phyloP scores from a whole-genome alignment of 192 early-diverging fungal species.

The Backusella macrospora region DNA sequence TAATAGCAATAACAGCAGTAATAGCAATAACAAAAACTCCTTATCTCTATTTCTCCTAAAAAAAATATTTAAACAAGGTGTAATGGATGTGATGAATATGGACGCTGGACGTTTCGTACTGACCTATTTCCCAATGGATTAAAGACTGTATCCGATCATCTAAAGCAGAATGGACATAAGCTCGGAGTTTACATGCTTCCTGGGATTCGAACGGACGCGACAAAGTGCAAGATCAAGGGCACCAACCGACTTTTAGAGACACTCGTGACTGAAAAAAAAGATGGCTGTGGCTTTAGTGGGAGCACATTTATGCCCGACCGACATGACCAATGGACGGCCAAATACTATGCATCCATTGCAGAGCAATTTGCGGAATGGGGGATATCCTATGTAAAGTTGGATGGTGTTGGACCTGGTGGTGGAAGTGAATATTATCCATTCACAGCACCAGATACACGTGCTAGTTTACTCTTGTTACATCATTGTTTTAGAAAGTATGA shows the following conservation, averaged over 20 bases:
- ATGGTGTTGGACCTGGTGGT: constrained; percentile 40
- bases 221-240: constrained; percentile 18
- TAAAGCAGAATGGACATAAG: constrained; percentile 37
- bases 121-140: constrained; percentile 38
- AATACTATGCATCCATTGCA: constrained; percentile 37
- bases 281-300: constrained; percentile 38
- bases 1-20: neutral
- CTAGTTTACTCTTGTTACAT: constrained; percentile 21
- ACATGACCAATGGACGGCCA: constrained; percentile 10
- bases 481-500: constrained; percentile 26
- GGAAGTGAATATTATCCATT: constrained; percentile 31
- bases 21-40: neutral
- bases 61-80: constrained; percentile 24
- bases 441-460: constrained; percentile 33
- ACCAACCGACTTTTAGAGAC: constrained; percentile 18
- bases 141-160: constrained; percentile 16
- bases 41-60: neutral
- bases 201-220: constrained; percentile 34
- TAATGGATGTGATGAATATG: constrained; percentile 33
- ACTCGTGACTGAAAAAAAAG: neutral
- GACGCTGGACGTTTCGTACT: constrained; percentile 33
- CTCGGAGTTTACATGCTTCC: constrained; percentile 39
- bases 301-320: constrained; percentile 33
- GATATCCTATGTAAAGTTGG: constrained; percentile 34
- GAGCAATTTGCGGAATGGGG: constrained; percentile 37